A percentile compares a stretch with the other conserved stretches of the same genome.
Conservation (phyloP, 176 grass and related monocot genomes). For the Calamus simplicifolius region DNA sequence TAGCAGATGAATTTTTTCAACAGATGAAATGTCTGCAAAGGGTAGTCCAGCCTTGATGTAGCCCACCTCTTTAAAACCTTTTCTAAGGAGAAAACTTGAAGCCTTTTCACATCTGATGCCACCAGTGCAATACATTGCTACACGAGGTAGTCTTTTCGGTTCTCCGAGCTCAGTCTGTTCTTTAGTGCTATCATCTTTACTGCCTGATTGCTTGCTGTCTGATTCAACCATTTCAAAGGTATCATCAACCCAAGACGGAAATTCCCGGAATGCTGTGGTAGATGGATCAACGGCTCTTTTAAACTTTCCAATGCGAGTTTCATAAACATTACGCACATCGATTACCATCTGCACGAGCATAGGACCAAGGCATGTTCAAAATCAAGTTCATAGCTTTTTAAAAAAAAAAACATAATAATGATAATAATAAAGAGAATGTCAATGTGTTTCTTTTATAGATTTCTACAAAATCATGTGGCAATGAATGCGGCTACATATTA, state of each 20-base stretch:
- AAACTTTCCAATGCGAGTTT: slow-evolving; percentile 93
- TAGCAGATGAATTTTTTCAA: too few relatives aligned
- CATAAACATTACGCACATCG: slow-evolving; percentile 96
- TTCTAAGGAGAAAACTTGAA: slow-evolving; percentile 86
- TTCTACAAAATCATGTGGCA: too few relatives aligned
- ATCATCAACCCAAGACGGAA: slow-evolving; percentile 72
- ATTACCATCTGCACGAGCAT: slow-evolving; percentile 51
- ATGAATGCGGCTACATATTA: too few relatives aligned
- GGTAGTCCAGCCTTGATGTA: too few relatives aligned
- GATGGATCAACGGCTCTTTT: slow-evolving; percentile 81
- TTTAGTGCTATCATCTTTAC: background rate
- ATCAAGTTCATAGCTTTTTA: too few relatives aligned
- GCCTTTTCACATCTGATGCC: slow-evolving; percentile 98
- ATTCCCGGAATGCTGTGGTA: slow-evolving; percentile 77
- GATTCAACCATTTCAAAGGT: slow-evolving; percentile 61
- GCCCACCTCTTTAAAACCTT: slow-evolving; percentile 91
- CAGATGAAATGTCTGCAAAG: too few relatives aligned
- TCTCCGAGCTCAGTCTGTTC: slow-evolving; percentile 1
- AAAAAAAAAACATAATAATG: too few relatives aligned
- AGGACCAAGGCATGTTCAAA: background rate
- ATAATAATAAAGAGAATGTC: too few relatives aligned
- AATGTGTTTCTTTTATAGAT: too few relatives aligned
- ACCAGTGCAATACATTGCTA: slow-evolving; percentile 98
- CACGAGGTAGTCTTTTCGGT: slow-evolving; percentile 55
- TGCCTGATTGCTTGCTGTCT: slow-evolving; percentile 11